These are phyloP conservation scores for Neurospora sp. DNA, from an alignment of 2,329 filamentous ascomycete genomes.

Conservation along the genomic window DNA sequence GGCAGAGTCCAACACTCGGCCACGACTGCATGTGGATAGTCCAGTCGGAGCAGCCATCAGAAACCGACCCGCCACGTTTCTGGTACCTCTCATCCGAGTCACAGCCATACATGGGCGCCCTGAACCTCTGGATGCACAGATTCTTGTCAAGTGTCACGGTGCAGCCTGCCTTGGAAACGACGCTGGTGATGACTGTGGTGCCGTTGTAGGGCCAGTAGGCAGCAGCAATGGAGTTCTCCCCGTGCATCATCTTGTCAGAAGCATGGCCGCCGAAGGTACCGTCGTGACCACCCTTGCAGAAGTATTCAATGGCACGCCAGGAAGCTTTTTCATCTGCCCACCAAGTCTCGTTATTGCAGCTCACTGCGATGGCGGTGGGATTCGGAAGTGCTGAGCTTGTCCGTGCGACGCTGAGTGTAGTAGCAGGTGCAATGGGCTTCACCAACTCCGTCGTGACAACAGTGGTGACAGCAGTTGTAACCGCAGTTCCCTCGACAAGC, in stretches of 20 bases:
- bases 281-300: neutral
- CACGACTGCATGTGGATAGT: neutral
- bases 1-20: neutral
- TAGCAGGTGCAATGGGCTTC: neutral
- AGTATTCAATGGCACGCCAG: neutral
- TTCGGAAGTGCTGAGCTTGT: neutral
- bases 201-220: neutral
- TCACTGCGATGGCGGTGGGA: neutral
- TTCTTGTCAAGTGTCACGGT: neutral
- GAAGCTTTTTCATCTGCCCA: neutral
- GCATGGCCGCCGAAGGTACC: neutral
- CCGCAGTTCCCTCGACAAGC: neutral
- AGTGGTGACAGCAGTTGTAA: neutral
- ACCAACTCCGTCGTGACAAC: neutral
- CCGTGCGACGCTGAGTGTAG: neutral
- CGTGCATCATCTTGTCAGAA: neutral
- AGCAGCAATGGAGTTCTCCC: neutral
- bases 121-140: neutral
- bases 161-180: neutral
- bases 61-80: neutral
- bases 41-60: neutral
- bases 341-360: neutral
- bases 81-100: neutral
- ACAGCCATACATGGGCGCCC: neutral
- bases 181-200: neutral